Base-by-base conservation (phyloP, 2,329 filamentous ascomycete species). In the Botrytis paeoniae region DNA sequence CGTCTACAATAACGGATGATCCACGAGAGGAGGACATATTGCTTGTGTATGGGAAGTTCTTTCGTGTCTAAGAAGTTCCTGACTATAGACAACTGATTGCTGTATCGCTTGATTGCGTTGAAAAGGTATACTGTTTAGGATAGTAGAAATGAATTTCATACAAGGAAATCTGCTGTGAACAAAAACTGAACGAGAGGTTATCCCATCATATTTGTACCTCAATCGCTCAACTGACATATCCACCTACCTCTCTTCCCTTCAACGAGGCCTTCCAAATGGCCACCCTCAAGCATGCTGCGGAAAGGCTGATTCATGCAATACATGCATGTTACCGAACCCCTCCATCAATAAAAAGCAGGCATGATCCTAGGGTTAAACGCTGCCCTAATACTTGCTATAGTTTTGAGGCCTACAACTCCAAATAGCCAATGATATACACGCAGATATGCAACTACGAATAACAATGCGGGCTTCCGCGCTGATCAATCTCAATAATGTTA, bases 21-120 rank as follows among this genome's bases (percentile, higher is more conserved):
- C 14, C 45, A 57, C 43, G 59, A 70, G 69, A n/a, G 1, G 25
- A 41, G 14, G 69, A 45, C 69, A 66, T 71, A 18, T 37, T 45
- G 18, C 4, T 25, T 22, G 35, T 2, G 14, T 51, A 1, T 65
- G 5, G 4, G 43, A n/a, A n/a, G 22, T 51, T 8, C 32, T 66
- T 10, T 20, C 7, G n/a, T n/a, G 61, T 43, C 35, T 8, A 22
- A 16, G 39, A 18, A 6, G 1, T 18, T 29, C 0, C 25, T 12
- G 32, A 18, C 16, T 20, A 43, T 51, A 18, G 18, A 45, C 35
- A 3, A 10, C 18, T 16, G 4, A 4, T 41, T 64, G 20, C 18
- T 20, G n/a, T 48, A 25, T 14, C 12, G 41, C 14, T 29, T 64
- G 62, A 45, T 35, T 35, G 29, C 29, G 18, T 25, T 32, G 22